Evolutionary conservation across 305 asterid genomes (phyloP).

Genomic region (Solanum chacoense): DNA sequence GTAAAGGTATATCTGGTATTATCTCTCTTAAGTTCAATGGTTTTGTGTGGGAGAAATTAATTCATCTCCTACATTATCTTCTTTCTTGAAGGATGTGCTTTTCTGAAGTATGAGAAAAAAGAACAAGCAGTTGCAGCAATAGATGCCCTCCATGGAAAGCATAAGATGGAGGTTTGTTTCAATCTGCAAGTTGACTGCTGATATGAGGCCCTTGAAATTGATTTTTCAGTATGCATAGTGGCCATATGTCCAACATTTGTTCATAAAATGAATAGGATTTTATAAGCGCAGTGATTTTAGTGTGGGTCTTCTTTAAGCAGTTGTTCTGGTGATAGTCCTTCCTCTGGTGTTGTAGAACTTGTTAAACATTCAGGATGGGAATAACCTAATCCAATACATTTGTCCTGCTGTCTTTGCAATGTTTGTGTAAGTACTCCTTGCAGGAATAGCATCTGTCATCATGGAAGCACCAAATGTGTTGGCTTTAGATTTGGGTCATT

Average conservation of each 20-base stretch:
- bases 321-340: neutral
- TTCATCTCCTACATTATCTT: neutral
- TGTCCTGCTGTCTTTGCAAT: neutral
- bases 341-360: neutral
- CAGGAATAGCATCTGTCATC: neutral
- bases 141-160: slow-evolving; percentile 76
- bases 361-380: neutral
- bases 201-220: neutral
- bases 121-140: slow-evolving; percentile 87
- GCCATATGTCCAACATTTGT: neutral
- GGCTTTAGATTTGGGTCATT: neutral
- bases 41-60: neutral
- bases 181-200: neutral
- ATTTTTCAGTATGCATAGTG: neutral
- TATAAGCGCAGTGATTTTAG: neutral
- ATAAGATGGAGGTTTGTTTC: slow-evolving; percentile 63
- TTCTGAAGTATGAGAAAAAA: slow-evolving; percentile 77
- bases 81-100: slow-evolving; percentile 66
- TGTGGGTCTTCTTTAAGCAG: neutral
- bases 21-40: neutral
- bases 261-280: neutral
- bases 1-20: slow-evolving; percentile 36
- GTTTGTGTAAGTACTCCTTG: neutral
- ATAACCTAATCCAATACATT: neutral
- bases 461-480: neutral